These are phyloP conservation scores for Quercus bicolor DNA, from an alignment of 306 rosid genomes.

Conservation along the genomic window DNA sequence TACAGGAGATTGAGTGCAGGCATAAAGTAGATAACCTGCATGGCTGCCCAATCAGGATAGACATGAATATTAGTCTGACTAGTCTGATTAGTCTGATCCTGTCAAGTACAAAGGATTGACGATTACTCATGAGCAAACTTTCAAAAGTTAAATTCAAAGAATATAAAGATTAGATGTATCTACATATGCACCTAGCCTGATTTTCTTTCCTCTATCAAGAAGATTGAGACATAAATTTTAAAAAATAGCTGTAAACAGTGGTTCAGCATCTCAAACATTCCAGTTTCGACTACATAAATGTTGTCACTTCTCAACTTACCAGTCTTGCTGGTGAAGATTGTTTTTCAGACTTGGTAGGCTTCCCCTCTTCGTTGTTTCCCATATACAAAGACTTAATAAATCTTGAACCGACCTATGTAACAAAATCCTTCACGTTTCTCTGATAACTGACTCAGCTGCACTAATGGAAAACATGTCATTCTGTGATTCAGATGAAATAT, in stretches of 20 bases:
- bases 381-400: slow-evolving; percentile 33
- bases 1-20: slow-evolving; percentile 4
- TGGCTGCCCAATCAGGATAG: slow-evolving; percentile 91
- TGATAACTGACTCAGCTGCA: slow-evolving; percentile 23
- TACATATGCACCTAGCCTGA: neutral
- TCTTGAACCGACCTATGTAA: neutral
- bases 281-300: neutral
- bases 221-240: slow-evolving; percentile 7
- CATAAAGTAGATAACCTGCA: slow-evolving; percentile 66
- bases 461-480: slow-evolving; percentile 7
- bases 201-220: slow-evolving; percentile 1
- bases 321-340: slow-evolving; percentile 58
- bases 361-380: slow-evolving; percentile 80
- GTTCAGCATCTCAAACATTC: neutral
- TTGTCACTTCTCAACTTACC: slow-evolving; percentile 42
- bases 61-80: slow-evolving; percentile 55
- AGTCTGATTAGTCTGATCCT: slow-evolving; percentile 60
- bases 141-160: neutral
- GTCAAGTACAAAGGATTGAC: slow-evolving; percentile 13
- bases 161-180: neutral
- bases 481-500: slow-evolving; percentile 4
- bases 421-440: slow-evolving; percentile 17
- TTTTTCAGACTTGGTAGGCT: slow-evolving; percentile 56
- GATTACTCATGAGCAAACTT: neutral
- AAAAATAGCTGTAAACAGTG: neutral